Percentiles rank a stretch among this genome's conserved stretches.
Evolutionary conservation across 768 basidiomycete species (phyloP).

Genomic region (Strobilomyces dryophilus): DNA sequence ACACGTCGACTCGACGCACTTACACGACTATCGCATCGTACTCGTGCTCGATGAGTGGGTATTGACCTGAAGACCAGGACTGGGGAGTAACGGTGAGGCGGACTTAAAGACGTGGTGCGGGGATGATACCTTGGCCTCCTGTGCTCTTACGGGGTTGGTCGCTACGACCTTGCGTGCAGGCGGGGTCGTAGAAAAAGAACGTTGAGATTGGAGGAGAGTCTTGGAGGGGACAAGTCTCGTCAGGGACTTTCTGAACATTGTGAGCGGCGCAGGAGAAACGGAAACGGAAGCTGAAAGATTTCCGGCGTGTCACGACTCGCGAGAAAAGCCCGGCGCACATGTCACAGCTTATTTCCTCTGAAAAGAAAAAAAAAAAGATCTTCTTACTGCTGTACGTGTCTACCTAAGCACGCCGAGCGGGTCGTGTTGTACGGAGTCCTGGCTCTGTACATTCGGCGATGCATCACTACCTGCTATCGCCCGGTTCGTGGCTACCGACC

Average conservation of each 20-base stretch:
- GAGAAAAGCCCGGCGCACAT: slow-evolving; percentile 12
- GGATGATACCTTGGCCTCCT: slow-evolving; percentile 67
- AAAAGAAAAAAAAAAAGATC: background rate
- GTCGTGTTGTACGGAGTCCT: slow-evolving; percentile 20
- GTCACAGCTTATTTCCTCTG: too few relatives aligned
- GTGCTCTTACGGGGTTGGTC: slow-evolving; percentile 72
- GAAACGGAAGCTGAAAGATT: too few relatives aligned
- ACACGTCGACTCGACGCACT: slow-evolving; percentile 34
- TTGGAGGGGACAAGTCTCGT: slow-evolving; percentile 32
- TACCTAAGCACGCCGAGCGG: slow-evolving; percentile 29
- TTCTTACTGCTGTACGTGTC: background rate
- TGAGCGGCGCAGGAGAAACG: slow-evolving; percentile 2
- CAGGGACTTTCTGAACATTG: slow-evolving; percentile 66
- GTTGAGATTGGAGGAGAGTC: slow-evolving; percentile 44
- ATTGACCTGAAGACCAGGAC: slow-evolving; percentile 83
- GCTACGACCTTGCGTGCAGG: slow-evolving; percentile 58
- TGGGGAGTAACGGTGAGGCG: slow-evolving; percentile 24
- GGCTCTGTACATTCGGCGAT: slow-evolving; percentile 9
- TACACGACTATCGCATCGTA: slow-evolving; percentile 99
- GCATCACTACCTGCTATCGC: slow-evolving; percentile 1
- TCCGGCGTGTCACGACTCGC: slow-evolving; percentile 16
- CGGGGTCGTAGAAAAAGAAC: slow-evolving; percentile 66
- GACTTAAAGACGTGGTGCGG: slow-evolving; percentile 3
- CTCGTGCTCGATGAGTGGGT: slow-evolving; percentile 97
- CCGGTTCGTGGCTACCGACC: slow-evolving; percentile 1